Conservation (phyloP, 345 rosid species). For the Brassica carinata region DNA sequence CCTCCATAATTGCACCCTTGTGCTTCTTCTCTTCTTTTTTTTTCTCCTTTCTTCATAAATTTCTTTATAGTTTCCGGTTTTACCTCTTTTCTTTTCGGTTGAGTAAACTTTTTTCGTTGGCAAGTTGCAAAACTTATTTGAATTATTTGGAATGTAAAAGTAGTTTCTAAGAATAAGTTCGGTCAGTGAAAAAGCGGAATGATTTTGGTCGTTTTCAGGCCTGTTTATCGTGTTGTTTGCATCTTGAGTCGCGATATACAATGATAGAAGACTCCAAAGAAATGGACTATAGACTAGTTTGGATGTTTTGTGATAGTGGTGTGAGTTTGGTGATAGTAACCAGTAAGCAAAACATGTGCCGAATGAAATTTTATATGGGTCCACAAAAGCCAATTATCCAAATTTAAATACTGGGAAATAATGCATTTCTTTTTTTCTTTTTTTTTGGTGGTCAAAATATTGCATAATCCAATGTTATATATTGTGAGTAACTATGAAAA, state of each 20-base stretch:
- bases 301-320: conserved; percentile 21
- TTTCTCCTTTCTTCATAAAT: conserved; percentile 10
- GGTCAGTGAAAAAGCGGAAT: neutral
- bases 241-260: neutral
- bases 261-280: neutral
- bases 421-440: neutral
- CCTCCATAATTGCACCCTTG: conserved; percentile 40
- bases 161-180: neutral
- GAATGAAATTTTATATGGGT: neutral
- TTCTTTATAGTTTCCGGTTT: neutral
- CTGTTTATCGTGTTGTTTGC: neutral
- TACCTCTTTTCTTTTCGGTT: neutral
- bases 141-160: neutral
- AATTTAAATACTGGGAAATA: neutral
- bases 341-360: conserved; percentile 10
- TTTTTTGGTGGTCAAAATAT: neutral
- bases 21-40: conserved; percentile 13
- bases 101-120: neutral
- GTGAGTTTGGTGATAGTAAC: conserved; percentile 14
- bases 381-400: conserved; percentile 1
- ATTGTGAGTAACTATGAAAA: neutral
- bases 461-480: neutral
- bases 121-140: neutral
- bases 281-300: neutral
- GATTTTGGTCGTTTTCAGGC: neutral